Base-by-base conservation (phyloP, 2,329 filamentous ascomycete genomes). In the Pezizomycotina sp. region DNA sequence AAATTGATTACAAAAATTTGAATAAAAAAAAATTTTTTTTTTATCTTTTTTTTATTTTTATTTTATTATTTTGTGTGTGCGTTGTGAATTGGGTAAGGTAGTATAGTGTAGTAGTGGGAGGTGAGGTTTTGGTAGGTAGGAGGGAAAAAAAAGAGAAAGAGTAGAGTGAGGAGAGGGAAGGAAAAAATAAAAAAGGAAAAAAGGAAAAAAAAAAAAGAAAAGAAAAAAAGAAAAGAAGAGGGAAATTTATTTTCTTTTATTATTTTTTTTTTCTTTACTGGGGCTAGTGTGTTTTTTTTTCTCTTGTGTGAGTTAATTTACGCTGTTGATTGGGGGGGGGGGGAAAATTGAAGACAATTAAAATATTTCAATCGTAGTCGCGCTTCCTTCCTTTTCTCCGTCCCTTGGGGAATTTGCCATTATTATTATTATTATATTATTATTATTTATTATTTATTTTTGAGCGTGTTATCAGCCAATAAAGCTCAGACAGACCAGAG, bases 21-120 rank as follows among this genome's bases (percentile, higher is more conserved):
- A 3, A 16, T 6, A 33, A 34, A 42, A 32, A 35, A 23, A 38
- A 33, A 39, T 25, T 33, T 38, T 36, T 43, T 43, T 38, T 35
- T 36, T 43, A 20, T 38, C 25, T 21, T 43, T 27, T 27, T 36
- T 27, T 31, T 30, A 24, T 31, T 13, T 14, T n/a, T 25, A 16
- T 21, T 18, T 37, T 29, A 14, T 18, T 40, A 27, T 14, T 21
- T 34, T 6, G 6, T 14, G 12, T 28, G 7, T 8, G 15, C 7
- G 12, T 28, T 30, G 20, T n/a, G 14, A 5, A 30, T 13, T n/a
- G n/a, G n/a, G n/a, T n/a, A n/a, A n/a, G n/a, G n/a, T n/a, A n/a
- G n/a, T n/a, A n/a, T n/a, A n/a, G n/a, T n/a, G n/a, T n/a, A n/a
- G n/a, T n/a, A n/a, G n/a, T n/a, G n/a, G n/a, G n/a, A n/a, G n/a